phyloP scores from a whole-genome alignment of 768 basidiomycete genomes.

The Kwoniella sp. region DNA sequence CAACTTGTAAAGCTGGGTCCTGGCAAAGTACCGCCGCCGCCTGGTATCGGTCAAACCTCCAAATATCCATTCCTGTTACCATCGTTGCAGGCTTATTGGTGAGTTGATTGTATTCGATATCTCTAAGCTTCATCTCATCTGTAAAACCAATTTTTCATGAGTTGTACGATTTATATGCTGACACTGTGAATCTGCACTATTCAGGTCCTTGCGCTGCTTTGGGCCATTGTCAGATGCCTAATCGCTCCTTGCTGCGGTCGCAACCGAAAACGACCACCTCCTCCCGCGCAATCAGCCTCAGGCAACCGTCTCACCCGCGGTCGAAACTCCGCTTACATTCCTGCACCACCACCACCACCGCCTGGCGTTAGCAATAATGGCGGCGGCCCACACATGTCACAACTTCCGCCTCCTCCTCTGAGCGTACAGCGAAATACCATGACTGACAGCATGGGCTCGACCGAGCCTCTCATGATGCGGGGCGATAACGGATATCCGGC shows the following conservation, averaged over 20 bases:
- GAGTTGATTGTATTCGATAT: conserved; percentile 38
- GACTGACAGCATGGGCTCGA: conserved; percentile 5
- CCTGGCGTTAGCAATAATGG: conserved; percentile 8
- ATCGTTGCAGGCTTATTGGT: conserved; percentile 49
- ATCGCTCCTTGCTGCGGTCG: conserved; percentile 32
- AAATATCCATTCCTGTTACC: conserved; percentile 54
- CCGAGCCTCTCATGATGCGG: conserved; percentile 26
- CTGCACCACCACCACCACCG: conserved; percentile 21
- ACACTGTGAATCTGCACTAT: neutral
- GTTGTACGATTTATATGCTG: too few species aligned
- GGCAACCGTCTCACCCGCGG: conserved; percentile 9
- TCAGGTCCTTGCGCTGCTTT: conserved; percentile 43
- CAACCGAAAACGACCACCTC: conserved; percentile 2
- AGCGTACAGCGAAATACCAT: conserved; percentile 24
- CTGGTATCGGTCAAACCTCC: conserved; percentile 73
- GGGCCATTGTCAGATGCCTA: conserved; percentile 38
- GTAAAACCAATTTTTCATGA: too few species aligned
- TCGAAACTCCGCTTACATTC: conserved; percentile 8
- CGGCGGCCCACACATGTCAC: conserved; percentile 15
- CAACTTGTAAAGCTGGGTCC: conserved; percentile 67
- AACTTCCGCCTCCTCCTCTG: conserved; percentile 17
- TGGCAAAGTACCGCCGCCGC: conserved; percentile 68
- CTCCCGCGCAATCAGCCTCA: neutral
- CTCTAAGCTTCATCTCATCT: too few species aligned
- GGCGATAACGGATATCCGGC: conserved; percentile 5